Percentiles rank a stretch among this genome's conserved stretches.
Evolutionary conservation across 2,329 filamentous ascomycete species (phyloP).

Genomic region (Fusarium tanahbumbuense): DNA sequence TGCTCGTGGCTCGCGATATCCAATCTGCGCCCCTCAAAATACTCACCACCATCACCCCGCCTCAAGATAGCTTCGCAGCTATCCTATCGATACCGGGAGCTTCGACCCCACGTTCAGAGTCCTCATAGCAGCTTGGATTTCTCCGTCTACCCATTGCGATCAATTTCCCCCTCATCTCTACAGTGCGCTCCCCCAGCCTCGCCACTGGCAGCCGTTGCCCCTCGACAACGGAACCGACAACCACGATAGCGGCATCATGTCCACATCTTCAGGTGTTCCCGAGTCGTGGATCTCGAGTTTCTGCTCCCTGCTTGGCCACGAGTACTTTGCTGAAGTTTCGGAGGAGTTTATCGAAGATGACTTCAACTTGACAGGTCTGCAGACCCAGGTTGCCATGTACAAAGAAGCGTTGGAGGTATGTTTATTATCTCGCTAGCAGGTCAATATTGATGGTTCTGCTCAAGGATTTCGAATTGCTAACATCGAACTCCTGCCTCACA

Average conservation of each 20-base stretch:
- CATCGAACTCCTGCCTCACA: constrained; percentile 46
- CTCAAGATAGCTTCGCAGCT: constrained; percentile 36
- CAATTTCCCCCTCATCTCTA: not conserved
- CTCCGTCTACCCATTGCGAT: constrained; percentile 14
- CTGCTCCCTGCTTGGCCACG: constrained; percentile 93
- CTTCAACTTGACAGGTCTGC: constrained; percentile 96
- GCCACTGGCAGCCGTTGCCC: constrained; percentile 25
- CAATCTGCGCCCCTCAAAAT: constrained; percentile 38
- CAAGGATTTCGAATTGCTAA: constrained; percentile 12
- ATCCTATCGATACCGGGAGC: constrained; percentile 43
- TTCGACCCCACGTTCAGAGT: constrained; percentile 21
- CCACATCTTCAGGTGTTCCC: constrained; percentile 69
- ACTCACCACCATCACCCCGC: constrained; percentile 44
- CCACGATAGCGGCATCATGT: constrained; percentile 57
- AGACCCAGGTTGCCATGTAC: constrained; percentile 97
- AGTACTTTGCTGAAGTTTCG: constrained; percentile 98
- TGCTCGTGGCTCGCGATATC: constrained; percentile 36
- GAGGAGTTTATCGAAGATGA: constrained; percentile 99
- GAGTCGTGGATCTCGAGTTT: constrained; percentile 99
- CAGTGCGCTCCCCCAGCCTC: constrained; percentile 30
- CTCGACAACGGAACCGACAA: constrained; percentile 14
- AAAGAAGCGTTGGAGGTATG: constrained; percentile 92
- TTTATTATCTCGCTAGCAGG: constrained; percentile 11
- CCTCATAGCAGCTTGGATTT: not conserved
- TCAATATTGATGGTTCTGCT: not conserved